Percentiles rank a stretch among this genome's conserved stretches.
Conservation (phyloP, 352 stramenopile genomes). For the Pilasporangium apinafurcum region DNA sequence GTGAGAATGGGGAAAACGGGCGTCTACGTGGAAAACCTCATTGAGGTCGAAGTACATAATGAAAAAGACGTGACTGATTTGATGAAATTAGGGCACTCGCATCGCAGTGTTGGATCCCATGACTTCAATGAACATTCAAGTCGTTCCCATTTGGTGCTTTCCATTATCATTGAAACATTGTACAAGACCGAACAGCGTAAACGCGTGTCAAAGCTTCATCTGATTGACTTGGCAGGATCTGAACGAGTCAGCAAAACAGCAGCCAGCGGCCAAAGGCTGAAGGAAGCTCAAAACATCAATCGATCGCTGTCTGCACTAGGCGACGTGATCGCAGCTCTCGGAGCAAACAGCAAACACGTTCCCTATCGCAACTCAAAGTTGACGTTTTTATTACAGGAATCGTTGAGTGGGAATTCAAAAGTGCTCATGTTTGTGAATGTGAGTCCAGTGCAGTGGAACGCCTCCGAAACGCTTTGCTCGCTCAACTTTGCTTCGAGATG, state of each 20-base stretch:
- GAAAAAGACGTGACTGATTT: constrained; percentile 78
- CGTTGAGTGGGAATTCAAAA: constrained; percentile 73
- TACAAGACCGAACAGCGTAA: constrained; percentile 36
- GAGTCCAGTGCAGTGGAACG: constrained; percentile 84
- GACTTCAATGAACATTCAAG: constrained; percentile 92
- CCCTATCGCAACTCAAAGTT: constrained; percentile 96
- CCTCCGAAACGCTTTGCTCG: constrained; percentile 85
- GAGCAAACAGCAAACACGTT: constrained; percentile 86
- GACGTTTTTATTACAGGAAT: constrained; percentile 85
- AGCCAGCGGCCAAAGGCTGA: constrained; percentile 88
- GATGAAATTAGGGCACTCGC: constrained; percentile 77
- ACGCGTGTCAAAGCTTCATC: constrained; percentile 67
- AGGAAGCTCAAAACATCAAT: constrained; percentile 97
- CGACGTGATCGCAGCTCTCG: constrained; percentile 93
- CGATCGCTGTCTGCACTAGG: constrained; percentile 91
- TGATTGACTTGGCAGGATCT: constrained; percentile 87
- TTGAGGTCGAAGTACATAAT: constrained; percentile 77
- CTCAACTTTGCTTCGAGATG: constrained; percentile 89
- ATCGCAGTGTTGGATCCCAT: constrained; percentile 83
- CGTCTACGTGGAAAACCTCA: constrained; percentile 84
- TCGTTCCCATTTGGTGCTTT: constrained; percentile 91
- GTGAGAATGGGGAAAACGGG: constrained; percentile 62
- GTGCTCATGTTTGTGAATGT: constrained; percentile 88
- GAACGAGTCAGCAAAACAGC: constrained; percentile 89
- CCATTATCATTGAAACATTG: constrained; percentile 63